These are phyloP conservation scores for Claviceps arundinis DNA, from an alignment of 2,329 filamentous ascomycete species.

Conservation along the genomic window DNA sequence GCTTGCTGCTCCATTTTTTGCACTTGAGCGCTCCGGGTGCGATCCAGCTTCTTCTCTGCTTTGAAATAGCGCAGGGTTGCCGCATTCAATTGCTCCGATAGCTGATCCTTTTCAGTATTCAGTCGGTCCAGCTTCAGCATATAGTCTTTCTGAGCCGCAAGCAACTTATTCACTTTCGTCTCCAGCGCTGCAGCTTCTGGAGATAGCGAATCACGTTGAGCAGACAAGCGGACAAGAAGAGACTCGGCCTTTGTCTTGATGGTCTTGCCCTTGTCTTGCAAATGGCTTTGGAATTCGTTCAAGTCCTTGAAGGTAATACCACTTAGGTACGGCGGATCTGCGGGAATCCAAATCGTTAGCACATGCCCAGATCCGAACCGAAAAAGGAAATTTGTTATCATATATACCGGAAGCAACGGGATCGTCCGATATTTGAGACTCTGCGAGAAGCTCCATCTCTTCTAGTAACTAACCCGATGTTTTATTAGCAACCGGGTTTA, in stretches of 20 bases:
- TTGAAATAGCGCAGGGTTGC: constrained; percentile 88
- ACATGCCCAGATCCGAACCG: background rate
- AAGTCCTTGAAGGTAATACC: constrained; percentile 48
- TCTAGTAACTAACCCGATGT: constrained; percentile 38
- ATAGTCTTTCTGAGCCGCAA: constrained; percentile 74
- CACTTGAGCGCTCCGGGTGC: constrained; percentile 76
- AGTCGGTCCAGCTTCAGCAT: constrained; percentile 64
- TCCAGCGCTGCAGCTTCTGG: constrained; percentile 64
- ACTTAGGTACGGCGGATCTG: constrained; percentile 43
- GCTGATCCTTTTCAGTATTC: constrained; percentile 65
- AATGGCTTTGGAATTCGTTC: constrained; percentile 66
- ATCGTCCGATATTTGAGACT: constrained; percentile 27
- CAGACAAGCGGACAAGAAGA: constrained; percentile 47
- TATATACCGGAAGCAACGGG: constrained; percentile 13
- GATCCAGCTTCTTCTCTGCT: constrained; percentile 87
- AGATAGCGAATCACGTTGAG: constrained; percentile 38
- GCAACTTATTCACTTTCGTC: constrained; percentile 56
- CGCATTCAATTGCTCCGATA: constrained; percentile 75
- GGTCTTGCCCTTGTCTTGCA: constrained; percentile 60
- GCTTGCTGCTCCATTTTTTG: constrained; percentile 88
- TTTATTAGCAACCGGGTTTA: constrained; percentile 2
- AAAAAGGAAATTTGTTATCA: background rate
- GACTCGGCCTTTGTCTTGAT: constrained; percentile 63
- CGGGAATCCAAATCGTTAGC: constrained; percentile 12
- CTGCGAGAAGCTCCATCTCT: constrained; percentile 47